A percentile compares a stretch with the other conserved stretches of the same genome.
Evolutionary conservation across 306 rosid genomes (phyloP).

Genomic region (Castanospermum australe): DNA sequence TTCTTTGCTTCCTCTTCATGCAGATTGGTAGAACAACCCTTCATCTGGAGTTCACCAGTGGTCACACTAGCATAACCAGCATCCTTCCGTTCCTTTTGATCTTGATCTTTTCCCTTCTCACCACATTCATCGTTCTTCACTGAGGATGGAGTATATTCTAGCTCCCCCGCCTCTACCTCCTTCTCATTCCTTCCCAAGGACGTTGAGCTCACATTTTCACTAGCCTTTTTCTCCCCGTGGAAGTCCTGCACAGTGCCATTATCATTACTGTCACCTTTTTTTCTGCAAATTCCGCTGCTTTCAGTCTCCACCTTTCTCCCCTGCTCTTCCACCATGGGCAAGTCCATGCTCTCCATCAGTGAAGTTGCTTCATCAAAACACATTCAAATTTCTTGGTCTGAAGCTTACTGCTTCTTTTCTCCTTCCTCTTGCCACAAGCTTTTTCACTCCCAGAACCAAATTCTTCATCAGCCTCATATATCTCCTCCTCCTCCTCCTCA

Average conservation of each 20-base stretch:
- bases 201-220: too few species aligned
- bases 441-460: too few species aligned
- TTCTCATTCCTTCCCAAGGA: background rate
- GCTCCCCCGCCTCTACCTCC: background rate
- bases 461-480: background rate
- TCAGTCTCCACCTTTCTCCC: background rate
- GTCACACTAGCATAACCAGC: background rate
- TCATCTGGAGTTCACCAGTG: too few species aligned
- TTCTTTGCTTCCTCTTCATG: background rate
- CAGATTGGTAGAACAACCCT: background rate
- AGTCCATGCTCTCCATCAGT: too few species aligned
- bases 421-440: background rate
- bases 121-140: background rate
- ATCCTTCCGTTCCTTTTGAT: background rate
- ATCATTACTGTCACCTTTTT: background rate
- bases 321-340: background rate
- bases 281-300: background rate
- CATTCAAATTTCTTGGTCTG: too few species aligned
- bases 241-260: too few species aligned
- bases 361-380: too few species aligned
- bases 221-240: too few species aligned
- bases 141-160: background rate
- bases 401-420: too few species aligned
- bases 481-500: background rate
- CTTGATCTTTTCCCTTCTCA: background rate